A percentile compares a stretch with the other conserved stretches of the same genome.
Evolutionary conservation across 2,329 filamentous ascomycete genomes (phyloP).

Genomic region (Colletotrichum sp.): DNA sequence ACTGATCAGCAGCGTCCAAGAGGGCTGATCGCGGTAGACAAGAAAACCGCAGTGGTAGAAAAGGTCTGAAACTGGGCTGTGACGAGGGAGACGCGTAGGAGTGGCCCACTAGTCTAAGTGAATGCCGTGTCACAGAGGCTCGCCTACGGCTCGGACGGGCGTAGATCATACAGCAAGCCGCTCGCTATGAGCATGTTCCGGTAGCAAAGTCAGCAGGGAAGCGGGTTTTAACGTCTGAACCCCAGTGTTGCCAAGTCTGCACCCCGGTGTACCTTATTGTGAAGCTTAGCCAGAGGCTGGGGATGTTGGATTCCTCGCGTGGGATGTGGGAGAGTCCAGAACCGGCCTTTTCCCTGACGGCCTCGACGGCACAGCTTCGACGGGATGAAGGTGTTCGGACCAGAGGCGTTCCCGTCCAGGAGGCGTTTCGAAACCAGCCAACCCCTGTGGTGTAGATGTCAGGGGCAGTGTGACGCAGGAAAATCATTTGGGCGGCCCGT

Average conservation of each 20-base stretch:
- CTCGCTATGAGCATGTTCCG: slow-evolving; percentile 18
- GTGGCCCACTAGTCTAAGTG: slow-evolving; percentile 12
- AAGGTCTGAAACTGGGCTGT: slow-evolving; percentile 19
- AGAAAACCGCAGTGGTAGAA: not conserved
- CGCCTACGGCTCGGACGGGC: not conserved
- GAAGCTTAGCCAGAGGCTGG: slow-evolving; percentile 6
- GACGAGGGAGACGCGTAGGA: slow-evolving; percentile 15
- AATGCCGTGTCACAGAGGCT: slow-evolving; percentile 4
- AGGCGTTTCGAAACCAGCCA: slow-evolving; percentile 16
- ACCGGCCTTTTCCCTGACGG: not conserved
- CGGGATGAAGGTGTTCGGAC: slow-evolving; percentile 16
- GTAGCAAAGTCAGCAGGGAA: slow-evolving; percentile 17
- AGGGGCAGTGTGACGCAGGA: not conserved
- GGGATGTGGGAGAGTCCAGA: not conserved
- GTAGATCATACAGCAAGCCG: slow-evolving; percentile 16
- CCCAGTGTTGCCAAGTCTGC: slow-evolving; percentile 14
- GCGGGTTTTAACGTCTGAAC: not conserved
- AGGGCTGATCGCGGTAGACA: slow-evolving; percentile 6
- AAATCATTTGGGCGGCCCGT: slow-evolving; percentile 8
- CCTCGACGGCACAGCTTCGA: not conserved
- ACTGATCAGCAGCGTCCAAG: not conserved
- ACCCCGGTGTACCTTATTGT: slow-evolving; percentile 19
- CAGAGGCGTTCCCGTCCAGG: slow-evolving; percentile 12
- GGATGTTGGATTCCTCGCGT: not conserved
- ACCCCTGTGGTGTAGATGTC: slow-evolving; percentile 2